Conservation (phyloP, 306 rosid species). For the barrel medic (Medicago truncatula) region DNA sequence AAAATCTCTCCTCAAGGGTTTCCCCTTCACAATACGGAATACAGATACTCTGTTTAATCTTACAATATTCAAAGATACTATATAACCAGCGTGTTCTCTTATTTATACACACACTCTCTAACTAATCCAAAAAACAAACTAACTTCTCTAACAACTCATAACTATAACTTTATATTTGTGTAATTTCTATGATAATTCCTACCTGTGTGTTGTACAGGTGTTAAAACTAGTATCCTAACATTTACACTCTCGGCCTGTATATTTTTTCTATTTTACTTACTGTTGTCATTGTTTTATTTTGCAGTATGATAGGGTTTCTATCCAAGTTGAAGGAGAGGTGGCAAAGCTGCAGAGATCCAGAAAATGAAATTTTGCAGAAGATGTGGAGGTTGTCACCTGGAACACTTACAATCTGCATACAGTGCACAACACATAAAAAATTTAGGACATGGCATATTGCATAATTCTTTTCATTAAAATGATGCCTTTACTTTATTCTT, state of each 20-base stretch:
- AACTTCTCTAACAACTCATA: too few species aligned
- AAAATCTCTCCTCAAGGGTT: too few species aligned
- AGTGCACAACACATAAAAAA: not conserved
- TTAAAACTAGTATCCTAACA: too few species aligned
- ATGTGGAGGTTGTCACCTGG: slow-evolving; percentile 67
- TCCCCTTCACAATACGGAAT: too few species aligned
- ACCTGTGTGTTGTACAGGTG: too few species aligned
- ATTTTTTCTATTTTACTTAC: slow-evolving; percentile 23
- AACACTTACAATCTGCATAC: slow-evolving; percentile 33
- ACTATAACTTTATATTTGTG: too few species aligned
- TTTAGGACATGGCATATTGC: slow-evolving; percentile 25
- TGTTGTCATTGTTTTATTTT: slow-evolving; percentile 42
- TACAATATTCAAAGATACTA: too few species aligned
- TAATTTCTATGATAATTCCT: too few species aligned
- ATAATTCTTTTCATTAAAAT: slow-evolving; percentile 26
- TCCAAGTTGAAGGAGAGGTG: slow-evolving; percentile 70
- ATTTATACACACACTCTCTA: too few species aligned
- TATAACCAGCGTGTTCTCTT: too few species aligned
- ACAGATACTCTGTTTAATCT: too few species aligned
- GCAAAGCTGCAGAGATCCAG: slow-evolving; percentile 75
- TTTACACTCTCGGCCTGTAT: slow-evolving; percentile 28
- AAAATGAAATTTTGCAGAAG: slow-evolving; percentile 70
- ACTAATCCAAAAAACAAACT: too few species aligned
- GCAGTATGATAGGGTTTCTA: slow-evolving; percentile 82
- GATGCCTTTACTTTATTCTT: slow-evolving; percentile 28